Evolutionary conservation across 2,329 filamentous ascomycete species (phyloP).

Genomic region (Colletotrichum musicola): DNA sequence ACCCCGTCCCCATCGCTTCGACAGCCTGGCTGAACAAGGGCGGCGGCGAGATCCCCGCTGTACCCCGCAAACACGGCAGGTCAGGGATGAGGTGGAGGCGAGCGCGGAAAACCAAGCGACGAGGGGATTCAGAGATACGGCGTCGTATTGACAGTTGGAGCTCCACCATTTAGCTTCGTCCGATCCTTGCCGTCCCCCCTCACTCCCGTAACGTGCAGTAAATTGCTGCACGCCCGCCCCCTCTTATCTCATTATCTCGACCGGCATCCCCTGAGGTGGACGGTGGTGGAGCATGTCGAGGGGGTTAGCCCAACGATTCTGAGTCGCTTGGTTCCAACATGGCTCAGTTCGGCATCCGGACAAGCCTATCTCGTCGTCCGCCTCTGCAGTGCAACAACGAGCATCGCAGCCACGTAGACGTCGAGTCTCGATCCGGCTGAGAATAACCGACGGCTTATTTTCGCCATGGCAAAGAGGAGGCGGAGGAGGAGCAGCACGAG

Average conservation of each 20-base stretch:
- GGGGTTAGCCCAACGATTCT: background rate
- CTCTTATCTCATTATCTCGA: constrained; percentile 20
- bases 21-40: constrained; percentile 3
- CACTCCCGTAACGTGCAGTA: constrained; percentile 13
- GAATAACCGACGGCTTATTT: background rate
- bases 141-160: constrained; percentile 24
- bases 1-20: background rate
- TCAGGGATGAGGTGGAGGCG: constrained; percentile 24
- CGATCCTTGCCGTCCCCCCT: constrained; percentile 19
- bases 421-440: constrained; percentile 8
- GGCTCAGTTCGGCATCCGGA: constrained; percentile 6
- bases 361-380: constrained; percentile 17
- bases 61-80: constrained; percentile 26
- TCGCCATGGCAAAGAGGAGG: background rate
- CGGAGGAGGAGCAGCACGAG: constrained; percentile 9
- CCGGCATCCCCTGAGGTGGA: constrained; percentile 15
- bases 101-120: constrained; percentile 9
- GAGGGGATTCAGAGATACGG: constrained; percentile 31
- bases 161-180: constrained; percentile 34
- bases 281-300: constrained; percentile 21
- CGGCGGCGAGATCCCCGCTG: constrained; percentile 28
- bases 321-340: constrained; percentile 1
- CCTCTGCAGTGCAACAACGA: constrained; percentile 4
- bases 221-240: constrained; percentile 3
- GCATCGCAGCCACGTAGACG: background rate